Evolutionary conservation across 495 filamentous ascomycete species (phyloP).

Genomic region (Elaphomyces granulatus): DNA sequence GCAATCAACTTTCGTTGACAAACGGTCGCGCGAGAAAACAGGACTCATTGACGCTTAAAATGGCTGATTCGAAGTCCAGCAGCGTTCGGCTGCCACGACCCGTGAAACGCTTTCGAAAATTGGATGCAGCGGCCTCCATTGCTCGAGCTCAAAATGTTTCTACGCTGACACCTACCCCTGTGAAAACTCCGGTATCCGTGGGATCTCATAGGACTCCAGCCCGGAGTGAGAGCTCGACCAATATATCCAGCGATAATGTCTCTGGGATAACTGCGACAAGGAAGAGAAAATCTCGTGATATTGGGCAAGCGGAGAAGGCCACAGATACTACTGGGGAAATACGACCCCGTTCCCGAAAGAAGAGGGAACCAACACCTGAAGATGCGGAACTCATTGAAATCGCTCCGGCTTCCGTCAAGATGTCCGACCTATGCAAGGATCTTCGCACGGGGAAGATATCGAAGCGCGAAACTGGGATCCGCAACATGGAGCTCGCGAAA

Average conservation of each 20-base stretch:
- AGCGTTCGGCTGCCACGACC: neutral
- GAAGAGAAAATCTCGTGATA: slow-evolving; percentile 18
- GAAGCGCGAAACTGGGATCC: slow-evolving; percentile 46
- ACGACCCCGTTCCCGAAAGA: slow-evolving; percentile 22
- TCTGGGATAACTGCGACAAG: slow-evolving; percentile 10
- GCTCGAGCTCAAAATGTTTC: neutral
- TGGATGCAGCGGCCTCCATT: neutral
- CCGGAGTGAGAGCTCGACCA: neutral
- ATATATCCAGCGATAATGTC: neutral
- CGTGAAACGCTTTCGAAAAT: neutral
- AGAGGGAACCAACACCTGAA: slow-evolving; percentile 54
- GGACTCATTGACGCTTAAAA: no score
- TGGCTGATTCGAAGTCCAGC: neutral
- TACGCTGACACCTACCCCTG: neutral
- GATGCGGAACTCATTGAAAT: slow-evolving; percentile 61
- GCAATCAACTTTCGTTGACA: no score
- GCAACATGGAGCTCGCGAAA: slow-evolving; percentile 38
- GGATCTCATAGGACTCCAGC: no score
- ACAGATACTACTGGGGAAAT: slow-evolving; percentile 13
- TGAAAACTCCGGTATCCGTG: no score
- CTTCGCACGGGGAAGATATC: slow-evolving; percentile 67
- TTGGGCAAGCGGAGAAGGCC: slow-evolving; percentile 11
- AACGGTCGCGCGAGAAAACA: no score
- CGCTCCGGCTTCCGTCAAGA: slow-evolving; percentile 52
- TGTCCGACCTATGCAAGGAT: slow-evolving; percentile 72